Conservation (phyloP, 305 asterid genomes). For the Plantago coronopus region DNA sequence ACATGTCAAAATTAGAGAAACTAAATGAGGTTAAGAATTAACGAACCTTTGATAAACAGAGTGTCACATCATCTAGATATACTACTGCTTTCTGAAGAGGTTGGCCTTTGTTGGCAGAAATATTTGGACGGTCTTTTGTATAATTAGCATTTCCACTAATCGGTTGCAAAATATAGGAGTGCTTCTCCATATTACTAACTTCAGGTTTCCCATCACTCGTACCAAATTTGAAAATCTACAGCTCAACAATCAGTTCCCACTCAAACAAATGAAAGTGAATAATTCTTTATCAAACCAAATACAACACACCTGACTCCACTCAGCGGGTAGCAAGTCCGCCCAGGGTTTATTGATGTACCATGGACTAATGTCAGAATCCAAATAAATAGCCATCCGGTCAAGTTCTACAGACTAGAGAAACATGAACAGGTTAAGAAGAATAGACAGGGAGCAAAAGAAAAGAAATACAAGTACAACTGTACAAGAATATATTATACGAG, state of each 20-base stretch:
- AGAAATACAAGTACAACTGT: not conserved
- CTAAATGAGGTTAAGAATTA: constrained; percentile 20
- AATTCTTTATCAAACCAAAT: constrained; percentile 20
- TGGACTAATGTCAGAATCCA: constrained; percentile 81
- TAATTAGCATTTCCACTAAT: constrained; percentile 89
- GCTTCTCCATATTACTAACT: constrained; percentile 41
- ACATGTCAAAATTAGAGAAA: constrained; percentile 5
- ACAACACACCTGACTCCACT: constrained; percentile 78
- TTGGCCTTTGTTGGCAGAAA: constrained; percentile 48
- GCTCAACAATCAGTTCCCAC: constrained; percentile 24
- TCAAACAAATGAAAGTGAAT: constrained; percentile 20
- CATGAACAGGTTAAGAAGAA: constrained; percentile 19
- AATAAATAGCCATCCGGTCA: constrained; percentile 80
- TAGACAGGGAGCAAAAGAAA: not conserved
- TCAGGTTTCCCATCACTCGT: constrained; percentile 75
- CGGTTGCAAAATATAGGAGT: constrained; percentile 78
- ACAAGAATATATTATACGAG: not conserved
- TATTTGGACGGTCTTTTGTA: constrained; percentile 62
- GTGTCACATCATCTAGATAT: constrained; percentile 88
- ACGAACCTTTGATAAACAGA: constrained; percentile 88
- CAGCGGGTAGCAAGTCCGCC: constrained; percentile 71
- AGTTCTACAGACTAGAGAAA: constrained; percentile 69
- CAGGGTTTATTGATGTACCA: constrained; percentile 75
- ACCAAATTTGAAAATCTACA: constrained; percentile 81
- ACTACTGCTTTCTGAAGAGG: constrained; percentile 77